A percentile compares a stretch with the other conserved stretches of the same genome.
Evolutionary conservation across 2,329 filamentous ascomycete species (phyloP).

Genomic region (Colletotrichum tanaceti): DNA sequence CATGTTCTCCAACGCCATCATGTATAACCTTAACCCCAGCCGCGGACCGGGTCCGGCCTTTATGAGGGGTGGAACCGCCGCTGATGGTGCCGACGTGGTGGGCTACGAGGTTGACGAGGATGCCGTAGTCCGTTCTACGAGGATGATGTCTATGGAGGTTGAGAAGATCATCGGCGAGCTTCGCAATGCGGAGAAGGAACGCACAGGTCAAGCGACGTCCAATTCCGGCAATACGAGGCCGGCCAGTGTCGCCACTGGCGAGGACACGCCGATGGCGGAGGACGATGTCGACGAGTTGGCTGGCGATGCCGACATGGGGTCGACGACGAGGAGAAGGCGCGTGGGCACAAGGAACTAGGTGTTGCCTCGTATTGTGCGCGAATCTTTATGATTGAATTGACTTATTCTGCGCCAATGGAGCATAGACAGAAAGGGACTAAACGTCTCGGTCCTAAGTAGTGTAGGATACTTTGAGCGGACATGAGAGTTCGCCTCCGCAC

Average conservation of each 20-base stretch:
- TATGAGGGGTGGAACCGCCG: conserved; percentile 51
- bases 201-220: conserved; percentile 53
- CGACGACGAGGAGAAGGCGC: conserved; percentile 52
- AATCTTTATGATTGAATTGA: neutral
- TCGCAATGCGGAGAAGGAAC: conserved; percentile 76
- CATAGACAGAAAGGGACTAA: neutral
- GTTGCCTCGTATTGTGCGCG: conserved; percentile 32
- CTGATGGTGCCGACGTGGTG: conserved; percentile 59
- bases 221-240: conserved; percentile 46
- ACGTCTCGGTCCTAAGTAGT: neutral
- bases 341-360: conserved; percentile 50
- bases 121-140: conserved; percentile 86
- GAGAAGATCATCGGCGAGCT: conserved; percentile 82
- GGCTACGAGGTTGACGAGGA: conserved; percentile 82
- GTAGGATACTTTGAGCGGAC: conserved; percentile 21
- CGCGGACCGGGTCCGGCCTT: conserved; percentile 76
- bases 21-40: conserved; percentile 92
- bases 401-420: neutral
- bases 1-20: conserved; percentile 98
- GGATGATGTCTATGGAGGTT: conserved; percentile 90
- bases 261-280: conserved; percentile 57
- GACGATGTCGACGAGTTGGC: conserved; percentile 60
- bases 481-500: conserved; percentile 6
- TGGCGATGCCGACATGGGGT: conserved; percentile 53
- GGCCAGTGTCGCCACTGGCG: conserved; percentile 54